Evolutionary conservation across 148 eudicot genomes (phyloP), one percentile per base, ranked within the genome.

Genomic region (Diospyros kaki): DNA sequence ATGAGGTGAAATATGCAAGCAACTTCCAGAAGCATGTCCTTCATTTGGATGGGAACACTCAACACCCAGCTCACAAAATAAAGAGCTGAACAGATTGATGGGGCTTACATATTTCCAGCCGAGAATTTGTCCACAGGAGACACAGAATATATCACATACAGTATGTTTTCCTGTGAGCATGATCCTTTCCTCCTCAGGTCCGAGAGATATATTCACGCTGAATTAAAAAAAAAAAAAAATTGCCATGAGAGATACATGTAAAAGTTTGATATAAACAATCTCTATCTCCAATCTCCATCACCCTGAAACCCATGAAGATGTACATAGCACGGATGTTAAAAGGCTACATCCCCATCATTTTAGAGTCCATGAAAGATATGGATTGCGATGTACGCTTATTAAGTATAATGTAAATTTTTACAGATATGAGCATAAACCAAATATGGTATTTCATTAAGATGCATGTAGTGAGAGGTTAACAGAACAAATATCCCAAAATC

Each of bases 201-300:
- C 52, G 8, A 48, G 6, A 4, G 52, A 48, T 48, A 48, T 48
- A 48, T 48, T 48, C 52, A 48, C 52, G 52, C 92, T 78, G 67
- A 66, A 73, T 38, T 46, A 38, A 38, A 65, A 48, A 28, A 28
- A 48, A 28, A 28, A 28, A 28, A 28, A 28, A 28, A 28, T 28
- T n/a, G n/a, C 39, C 55, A 38, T 10, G 12, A 60, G 42, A 13
- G 9, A 58, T n/a, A 42, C 4, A 72, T 44, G 65, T n/a, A 9
- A 0, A 41, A 15, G 8, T 2, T 41, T 2, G 15, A 54, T n/a
- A 69, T 41, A 41, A 51, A 56, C 15, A 54, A 48, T 48, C 52
- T 48, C 8, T 8, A 48, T 48, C 52, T 48, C 52, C 8, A 8
- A 4, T 48, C 8, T 48, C 28, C 28, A 28, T 28, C 28, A 28